Base-by-base conservation (phyloP, 306 rosid species). In the Cucumis cinereus region DNA sequence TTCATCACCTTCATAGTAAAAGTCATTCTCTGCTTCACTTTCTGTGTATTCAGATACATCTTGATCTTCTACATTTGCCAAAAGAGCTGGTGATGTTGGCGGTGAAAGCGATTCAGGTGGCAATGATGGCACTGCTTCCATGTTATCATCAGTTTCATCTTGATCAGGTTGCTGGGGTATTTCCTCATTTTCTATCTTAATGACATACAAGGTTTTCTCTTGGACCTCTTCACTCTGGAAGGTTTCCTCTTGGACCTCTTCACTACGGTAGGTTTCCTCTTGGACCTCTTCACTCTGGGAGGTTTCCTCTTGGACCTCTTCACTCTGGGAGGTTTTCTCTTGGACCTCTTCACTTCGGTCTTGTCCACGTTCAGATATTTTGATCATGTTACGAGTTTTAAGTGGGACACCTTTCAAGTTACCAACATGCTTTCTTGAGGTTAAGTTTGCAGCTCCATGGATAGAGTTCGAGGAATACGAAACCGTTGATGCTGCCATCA, bases 171-270 rank as follows among this genome's bases (percentile, higher is more conserved):
- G 86, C 58, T 75, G 60, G 50, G 86, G 70, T 35, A 76, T 84
- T 30, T 84, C 83, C 66, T 83, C 90, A 40, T 82, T 86, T 74
- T 89, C 95, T 83, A 80, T 81, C 84, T 84, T 79, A 61, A 90
- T 78, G 82, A 89, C 93, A 61, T 89, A 89, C 90, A 92, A 75
- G 50, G 92, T 94, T 80, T 89, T 66, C 43, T 93, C 98, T 80
- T 66, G 79, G 38, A 82, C 81, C 82, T 76, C 89, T 17, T 83
- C 64, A 50, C 72, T 59, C 76, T n/a, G 59, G 74, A 57, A 63
- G 70, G 49, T 63, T 35, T 63, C 88, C 40, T 93, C 98, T 80
- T 61, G 77, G 30, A 82, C 81, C 82, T 73, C 89, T 19, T 84
- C 68, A 41, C 70, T 67, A 71, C 16, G 67, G 74, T 49, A 38